A percentile compares a stretch with the other conserved stretches of the same genome.
Conservation (phyloP, 1,139 yeast species). For the Hemisphaericaspora subhashii region DNA sequence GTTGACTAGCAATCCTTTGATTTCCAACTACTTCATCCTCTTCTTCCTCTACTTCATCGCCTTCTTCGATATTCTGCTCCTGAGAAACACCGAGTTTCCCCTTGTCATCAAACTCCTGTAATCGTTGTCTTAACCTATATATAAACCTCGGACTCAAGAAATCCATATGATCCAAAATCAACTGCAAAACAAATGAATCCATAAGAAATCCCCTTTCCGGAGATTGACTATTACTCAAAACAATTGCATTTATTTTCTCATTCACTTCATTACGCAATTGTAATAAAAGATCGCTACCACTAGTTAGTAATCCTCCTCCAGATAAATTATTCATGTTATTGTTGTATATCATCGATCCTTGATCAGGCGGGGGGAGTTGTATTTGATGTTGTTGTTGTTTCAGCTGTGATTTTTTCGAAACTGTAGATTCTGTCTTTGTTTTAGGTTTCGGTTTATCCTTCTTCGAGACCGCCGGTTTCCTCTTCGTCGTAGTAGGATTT, state of each 20-base stretch:
- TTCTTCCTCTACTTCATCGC: background rate
- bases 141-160: slow-evolving; percentile 13
- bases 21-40: background rate
- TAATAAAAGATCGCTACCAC: slow-evolving; percentile 6
- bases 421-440: background rate
- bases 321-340: no score
- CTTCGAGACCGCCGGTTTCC: background rate
- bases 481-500: background rate
- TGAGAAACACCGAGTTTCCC: no score
- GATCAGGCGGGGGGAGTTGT: no score
- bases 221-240: slow-evolving; percentile 17
- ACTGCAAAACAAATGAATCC: slow-evolving; percentile 25
- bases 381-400: no score
- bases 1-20: no score
- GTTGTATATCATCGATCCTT: no score
- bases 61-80: background rate
- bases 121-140: slow-evolving; percentile 10
- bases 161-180: slow-evolving; percentile 24
- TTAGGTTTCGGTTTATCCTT: slow-evolving; percentile 1
- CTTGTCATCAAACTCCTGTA: slow-evolving; percentile 8
- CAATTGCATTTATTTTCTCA: slow-evolving; percentile 15
- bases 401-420: no score
- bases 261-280: slow-evolving; percentile 21
- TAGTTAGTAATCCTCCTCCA: no score
- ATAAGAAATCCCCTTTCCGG: slow-evolving; percentile 21